Percentiles rank a stretch among this genome's conserved stretches.
Conservation (phyloP, 257 asterid genomes). For the Fraxinus quadrangulata region DNA sequence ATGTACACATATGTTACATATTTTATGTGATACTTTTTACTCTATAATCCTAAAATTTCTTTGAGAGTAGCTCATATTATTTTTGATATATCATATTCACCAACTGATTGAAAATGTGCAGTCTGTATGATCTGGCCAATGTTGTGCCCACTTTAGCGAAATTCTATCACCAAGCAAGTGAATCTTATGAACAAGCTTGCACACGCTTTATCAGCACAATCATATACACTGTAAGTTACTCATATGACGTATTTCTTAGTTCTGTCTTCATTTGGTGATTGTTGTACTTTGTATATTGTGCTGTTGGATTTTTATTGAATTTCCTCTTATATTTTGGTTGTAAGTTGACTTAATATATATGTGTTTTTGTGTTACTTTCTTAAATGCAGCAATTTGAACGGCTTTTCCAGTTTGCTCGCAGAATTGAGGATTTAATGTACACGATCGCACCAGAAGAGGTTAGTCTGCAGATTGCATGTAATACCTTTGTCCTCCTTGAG, state of each 20-base stretch:
- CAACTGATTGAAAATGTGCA: constrained; percentile 47
- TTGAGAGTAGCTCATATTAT: constrained; percentile 4
- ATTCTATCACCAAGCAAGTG: constrained; percentile 98
- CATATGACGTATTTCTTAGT: constrained; percentile 14
- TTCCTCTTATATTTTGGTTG: constrained; percentile 11
- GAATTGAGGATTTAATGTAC: constrained; percentile 79
- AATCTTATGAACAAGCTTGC: constrained; percentile 92
- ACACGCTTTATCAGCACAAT: constrained; percentile 77
- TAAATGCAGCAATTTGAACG: constrained; percentile 88
- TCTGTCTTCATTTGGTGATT: constrained; percentile 11
- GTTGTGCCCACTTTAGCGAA: constrained; percentile 92
- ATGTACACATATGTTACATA: constrained; percentile 12
- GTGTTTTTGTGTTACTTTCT: constrained; percentile 15
- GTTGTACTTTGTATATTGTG: constrained; percentile 1
- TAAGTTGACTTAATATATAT: constrained; percentile 16
- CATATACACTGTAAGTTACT: constrained; percentile 73
- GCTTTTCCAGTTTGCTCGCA: constrained; percentile 89
- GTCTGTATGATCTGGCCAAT: constrained; percentile 95
- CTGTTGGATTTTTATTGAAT: constrained; percentile 7
- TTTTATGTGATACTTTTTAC: constrained; percentile 3
- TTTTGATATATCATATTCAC: constrained; percentile 21
- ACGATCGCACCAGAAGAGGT: constrained; percentile 89
- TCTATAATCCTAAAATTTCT: not conserved
- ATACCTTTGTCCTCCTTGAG: constrained; percentile 12
- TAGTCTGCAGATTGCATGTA: constrained; percentile 27